Evolutionary conservation across 2,329 filamentous ascomycete species (phyloP).

Genomic region (Neurospora crassa): DNA sequence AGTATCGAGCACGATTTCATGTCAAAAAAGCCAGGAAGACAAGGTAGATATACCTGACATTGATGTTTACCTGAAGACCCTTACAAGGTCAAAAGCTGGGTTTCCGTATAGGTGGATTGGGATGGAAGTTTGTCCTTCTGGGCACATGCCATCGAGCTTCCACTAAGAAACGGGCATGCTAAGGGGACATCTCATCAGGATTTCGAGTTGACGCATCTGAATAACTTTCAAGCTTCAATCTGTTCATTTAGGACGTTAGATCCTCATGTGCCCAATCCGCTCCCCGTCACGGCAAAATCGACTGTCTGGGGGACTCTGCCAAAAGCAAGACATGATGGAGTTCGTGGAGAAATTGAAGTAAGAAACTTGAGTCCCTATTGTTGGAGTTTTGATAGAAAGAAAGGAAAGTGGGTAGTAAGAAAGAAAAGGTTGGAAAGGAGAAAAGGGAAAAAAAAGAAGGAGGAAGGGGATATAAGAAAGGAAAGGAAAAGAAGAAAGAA

Average conservation of each 20-base stretch:
- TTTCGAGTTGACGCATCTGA: not conserved
- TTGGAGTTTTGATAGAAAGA: not conserved
- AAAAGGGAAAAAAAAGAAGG: too few species aligned
- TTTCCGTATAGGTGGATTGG: not conserved
- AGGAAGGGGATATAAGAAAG: too few species aligned
- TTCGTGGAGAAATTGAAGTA: not conserved
- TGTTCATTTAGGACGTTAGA: not conserved
- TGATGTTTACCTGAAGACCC: not conserved
- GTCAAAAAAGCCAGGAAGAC: not conserved
- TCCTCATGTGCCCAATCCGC: not conserved
- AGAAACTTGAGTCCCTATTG: not conserved
- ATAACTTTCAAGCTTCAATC: not conserved
- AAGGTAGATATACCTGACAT: not conserved
- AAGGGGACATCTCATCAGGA: not conserved
- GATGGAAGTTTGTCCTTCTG: not conserved
- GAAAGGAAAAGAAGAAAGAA: too few species aligned
- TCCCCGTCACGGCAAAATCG: not conserved
- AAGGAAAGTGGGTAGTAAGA: too few species aligned
- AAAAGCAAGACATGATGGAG: not conserved
- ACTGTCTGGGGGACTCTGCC: not conserved
- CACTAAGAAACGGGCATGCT: too few species aligned
- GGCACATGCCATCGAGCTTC: not conserved
- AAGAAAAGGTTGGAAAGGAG: too few species aligned
- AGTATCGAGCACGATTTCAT: not conserved
- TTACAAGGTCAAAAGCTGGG: not conserved